Percentiles rank a stretch among this genome's conserved stretches.
phyloP scores from a whole-genome alignment of 2,329 filamentous ascomycete species.

The Aspergillus sp. region DNA sequence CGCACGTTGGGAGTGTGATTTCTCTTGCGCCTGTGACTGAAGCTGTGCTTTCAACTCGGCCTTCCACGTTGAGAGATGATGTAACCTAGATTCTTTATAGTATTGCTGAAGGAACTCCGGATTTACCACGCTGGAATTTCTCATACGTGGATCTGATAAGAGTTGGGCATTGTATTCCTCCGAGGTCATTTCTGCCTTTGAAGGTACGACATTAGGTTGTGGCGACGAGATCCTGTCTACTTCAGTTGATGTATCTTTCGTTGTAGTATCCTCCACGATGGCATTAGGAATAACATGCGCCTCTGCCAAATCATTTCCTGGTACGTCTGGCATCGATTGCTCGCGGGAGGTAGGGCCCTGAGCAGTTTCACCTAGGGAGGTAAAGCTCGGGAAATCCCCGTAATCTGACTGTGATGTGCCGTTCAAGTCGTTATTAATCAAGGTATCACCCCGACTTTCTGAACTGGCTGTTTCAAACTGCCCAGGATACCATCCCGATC shows the following conservation, averaged over 20 bases:
- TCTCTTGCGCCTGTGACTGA: slow-evolving; percentile 75
- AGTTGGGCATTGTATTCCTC: slow-evolving; percentile 90
- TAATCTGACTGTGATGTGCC: slow-evolving; percentile 44
- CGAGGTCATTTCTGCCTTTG: slow-evolving; percentile 63
- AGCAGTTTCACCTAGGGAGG: slow-evolving; percentile 17
- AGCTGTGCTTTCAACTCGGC: slow-evolving; percentile 87
- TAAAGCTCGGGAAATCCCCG: slow-evolving; percentile 40
- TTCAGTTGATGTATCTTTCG: slow-evolving; percentile 1
- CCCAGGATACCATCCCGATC: slow-evolving; percentile 70
- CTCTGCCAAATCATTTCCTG: background rate
- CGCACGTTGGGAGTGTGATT: slow-evolving; percentile 47
- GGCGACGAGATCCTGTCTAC: slow-evolving; percentile 19
- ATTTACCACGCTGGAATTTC: slow-evolving; percentile 87
- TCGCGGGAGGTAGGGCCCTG: background rate
- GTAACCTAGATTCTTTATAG: slow-evolving; percentile 90
- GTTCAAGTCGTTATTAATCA: slow-evolving; percentile 24
- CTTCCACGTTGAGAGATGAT: slow-evolving; percentile 97
- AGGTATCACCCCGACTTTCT: slow-evolving; percentile 33
- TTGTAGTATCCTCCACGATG: background rate
- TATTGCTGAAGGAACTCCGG: slow-evolving; percentile 92
- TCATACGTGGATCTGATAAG: slow-evolving; percentile 77
- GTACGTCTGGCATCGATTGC: background rate
- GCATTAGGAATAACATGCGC: background rate
- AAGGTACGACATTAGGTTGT: slow-evolving; percentile 19
- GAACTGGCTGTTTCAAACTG: slow-evolving; percentile 59